Evolutionary conservation across 768 basidiomycete species (phyloP).

Genomic region (Solioccasus polychromus): DNA sequence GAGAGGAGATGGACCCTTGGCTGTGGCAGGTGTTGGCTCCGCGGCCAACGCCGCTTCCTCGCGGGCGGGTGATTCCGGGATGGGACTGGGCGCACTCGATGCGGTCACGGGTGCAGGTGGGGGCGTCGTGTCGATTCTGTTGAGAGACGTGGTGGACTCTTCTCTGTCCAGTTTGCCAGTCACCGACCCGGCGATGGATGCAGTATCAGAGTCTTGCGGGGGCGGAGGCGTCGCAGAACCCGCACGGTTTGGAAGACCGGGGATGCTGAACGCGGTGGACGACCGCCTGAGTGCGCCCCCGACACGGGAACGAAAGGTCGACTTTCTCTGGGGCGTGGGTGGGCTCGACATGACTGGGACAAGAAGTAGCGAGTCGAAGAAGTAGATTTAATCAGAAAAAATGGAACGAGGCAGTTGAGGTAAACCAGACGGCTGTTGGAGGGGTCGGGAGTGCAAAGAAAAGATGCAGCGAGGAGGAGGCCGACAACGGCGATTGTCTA

Average conservation of each 20-base stretch:
- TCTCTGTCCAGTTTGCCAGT: slow-evolving; percentile 30
- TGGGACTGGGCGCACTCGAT: slow-evolving; percentile 52
- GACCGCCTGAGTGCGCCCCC: slow-evolving; percentile 59
- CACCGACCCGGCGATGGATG: slow-evolving; percentile 24
- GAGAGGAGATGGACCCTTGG: slow-evolving; percentile 44
- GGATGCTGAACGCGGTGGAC: slow-evolving; percentile 51
- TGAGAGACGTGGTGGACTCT: slow-evolving; percentile 28
- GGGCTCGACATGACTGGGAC: slow-evolving; percentile 29
- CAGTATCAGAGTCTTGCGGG: slow-evolving; percentile 28
- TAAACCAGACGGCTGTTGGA: slow-evolving; percentile 8
- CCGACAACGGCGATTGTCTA: slow-evolving; percentile 25
- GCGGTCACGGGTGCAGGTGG: slow-evolving; percentile 20
- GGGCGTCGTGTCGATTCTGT: slow-evolving; percentile 33
- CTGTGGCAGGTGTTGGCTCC: slow-evolving; percentile 21
- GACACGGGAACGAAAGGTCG: slow-evolving; percentile 56
- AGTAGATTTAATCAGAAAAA: slow-evolving; percentile 9
- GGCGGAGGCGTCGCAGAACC: slow-evolving; percentile 23
- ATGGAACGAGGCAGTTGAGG: slow-evolving; percentile 6
- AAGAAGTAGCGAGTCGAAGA: not conserved
- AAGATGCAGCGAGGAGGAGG: slow-evolving; percentile 13
- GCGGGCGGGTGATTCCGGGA: slow-evolving; percentile 65
- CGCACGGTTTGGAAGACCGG: slow-evolving; percentile 31
- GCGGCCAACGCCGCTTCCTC: slow-evolving; percentile 45
- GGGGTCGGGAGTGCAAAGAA: slow-evolving; percentile 21
- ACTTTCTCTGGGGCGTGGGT: slow-evolving; percentile 34